Conservation (phyloP, 1,139 yeast genomes). For the Wickerhamomyces sp. region DNA sequence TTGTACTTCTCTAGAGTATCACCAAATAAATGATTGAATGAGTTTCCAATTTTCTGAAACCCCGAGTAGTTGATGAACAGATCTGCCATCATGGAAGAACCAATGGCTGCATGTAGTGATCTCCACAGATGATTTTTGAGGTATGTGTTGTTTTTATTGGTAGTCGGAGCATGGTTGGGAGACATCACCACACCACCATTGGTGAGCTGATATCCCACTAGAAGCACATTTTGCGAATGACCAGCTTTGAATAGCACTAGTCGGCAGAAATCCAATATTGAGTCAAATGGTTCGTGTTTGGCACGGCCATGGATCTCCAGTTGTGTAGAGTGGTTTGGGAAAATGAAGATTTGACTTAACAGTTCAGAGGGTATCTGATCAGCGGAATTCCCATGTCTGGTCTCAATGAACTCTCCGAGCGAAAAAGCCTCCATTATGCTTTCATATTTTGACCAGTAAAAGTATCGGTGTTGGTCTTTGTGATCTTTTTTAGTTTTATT, state of each 20-base stretch:
- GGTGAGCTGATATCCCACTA: conserved; percentile 14
- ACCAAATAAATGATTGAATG: conserved; percentile 18
- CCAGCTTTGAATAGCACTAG: conserved; percentile 10
- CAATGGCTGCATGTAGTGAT: conserved; percentile 9
- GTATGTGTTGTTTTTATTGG: conserved; percentile 1
- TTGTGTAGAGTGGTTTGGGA: neutral
- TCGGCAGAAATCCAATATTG: conserved; percentile 23
- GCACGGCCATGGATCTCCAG: neutral
- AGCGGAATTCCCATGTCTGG: neutral
- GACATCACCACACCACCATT: conserved; percentile 6
- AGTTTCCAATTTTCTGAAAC: neutral
- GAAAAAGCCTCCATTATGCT: neutral
- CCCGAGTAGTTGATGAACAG: conserved; percentile 13
- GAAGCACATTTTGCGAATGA: conserved; percentile 20
- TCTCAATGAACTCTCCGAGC: neutral
- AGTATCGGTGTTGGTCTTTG: too few species aligned
- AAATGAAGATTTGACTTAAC: neutral
- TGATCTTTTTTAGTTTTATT: too few species aligned
- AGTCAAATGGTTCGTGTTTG: conserved; percentile 3
- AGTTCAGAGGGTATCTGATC: neutral
- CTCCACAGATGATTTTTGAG: conserved; percentile 16
- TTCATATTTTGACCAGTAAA: neutral
- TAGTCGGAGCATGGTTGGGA: neutral
- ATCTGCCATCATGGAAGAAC: conserved; percentile 4
- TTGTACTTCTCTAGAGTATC: conserved; percentile 1